Percentiles rank a stretch among this genome's conserved stretches.
These are phyloP conservation scores for Colletotrichum chlorophyti DNA, from an alignment of 2,329 filamentous ascomycete species.

Conservation along the genomic window DNA sequence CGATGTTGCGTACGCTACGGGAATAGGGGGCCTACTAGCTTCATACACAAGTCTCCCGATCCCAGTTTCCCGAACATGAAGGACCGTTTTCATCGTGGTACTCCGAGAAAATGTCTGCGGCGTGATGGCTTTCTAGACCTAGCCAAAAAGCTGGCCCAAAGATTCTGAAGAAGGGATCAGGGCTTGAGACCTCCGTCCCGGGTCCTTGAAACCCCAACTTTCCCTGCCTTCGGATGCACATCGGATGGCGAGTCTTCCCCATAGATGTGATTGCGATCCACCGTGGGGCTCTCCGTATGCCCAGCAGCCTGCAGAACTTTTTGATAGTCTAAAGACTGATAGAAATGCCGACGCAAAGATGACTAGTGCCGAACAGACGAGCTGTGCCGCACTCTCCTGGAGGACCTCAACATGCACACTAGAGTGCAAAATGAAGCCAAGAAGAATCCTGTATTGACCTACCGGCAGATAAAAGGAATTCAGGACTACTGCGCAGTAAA, in stretches of 20 bases:
- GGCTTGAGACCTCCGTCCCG: constrained; percentile 17
- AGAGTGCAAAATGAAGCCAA: too few relatives aligned
- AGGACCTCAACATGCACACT: too few relatives aligned
- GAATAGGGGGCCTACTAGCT: constrained; percentile 10
- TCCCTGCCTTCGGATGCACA: constrained; percentile 10
- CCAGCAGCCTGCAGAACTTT: background rate
- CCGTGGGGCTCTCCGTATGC: constrained; percentile 2
- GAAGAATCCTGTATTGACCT: too few relatives aligned
- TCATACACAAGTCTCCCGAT: background rate
- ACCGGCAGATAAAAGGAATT: too few relatives aligned
- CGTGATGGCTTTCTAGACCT: background rate
- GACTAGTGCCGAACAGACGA: too few relatives aligned
- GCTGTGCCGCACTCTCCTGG: too few relatives aligned
- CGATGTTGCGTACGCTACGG: background rate
- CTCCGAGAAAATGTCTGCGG: constrained; percentile 1
- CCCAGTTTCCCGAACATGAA: constrained; percentile 8
- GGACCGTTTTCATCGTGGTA: constrained; percentile 3
- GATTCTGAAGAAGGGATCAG: constrained; percentile 22
- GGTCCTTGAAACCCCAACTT: constrained; percentile 1
- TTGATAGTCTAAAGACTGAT: background rate
- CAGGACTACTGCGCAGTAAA: too few relatives aligned
- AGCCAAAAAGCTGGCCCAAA: background rate
- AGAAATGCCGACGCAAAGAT: too few relatives aligned
- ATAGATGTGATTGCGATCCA: constrained; percentile 20
- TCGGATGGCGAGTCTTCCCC: constrained; percentile 1